Evolutionary conservation across 768 basidiomycete genomes (phyloP), one percentile per base, ranked within the genome.

Genomic region (Crassisporium funariophilum): DNA sequence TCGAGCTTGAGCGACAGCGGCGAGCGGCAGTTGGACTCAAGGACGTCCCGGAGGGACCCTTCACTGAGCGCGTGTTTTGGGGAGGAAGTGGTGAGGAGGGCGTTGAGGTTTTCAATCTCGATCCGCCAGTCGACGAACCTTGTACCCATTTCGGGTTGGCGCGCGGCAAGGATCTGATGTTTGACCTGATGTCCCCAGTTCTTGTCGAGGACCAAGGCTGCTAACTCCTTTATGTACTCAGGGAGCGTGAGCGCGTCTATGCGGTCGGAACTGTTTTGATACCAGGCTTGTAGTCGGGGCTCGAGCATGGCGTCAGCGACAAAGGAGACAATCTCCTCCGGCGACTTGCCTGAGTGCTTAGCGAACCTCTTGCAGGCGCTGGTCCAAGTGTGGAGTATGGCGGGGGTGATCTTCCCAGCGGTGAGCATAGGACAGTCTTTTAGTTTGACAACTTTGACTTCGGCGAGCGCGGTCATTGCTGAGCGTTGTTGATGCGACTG

Each of bases 381-480:
- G 4, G 37, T 20, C 56, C 56, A 58, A 12, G 47, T 9, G 16
- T 58, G 50, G 11, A 56, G 34, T 15, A 52, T 21, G 4, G 43
- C 23, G 19, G 52, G 52, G 13, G 16, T 40, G 37, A 58, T 41
- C 8, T 34, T 27, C 2, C 57, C 55, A 2, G 51, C 52, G n/a
- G 58, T 54, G 20, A 57, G 47, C 16, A 42, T 40, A 6, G 55
- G 58, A 22, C 53, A 54, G 17, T 59, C 55, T 46, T 57, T 59
- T 11, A 47, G 19, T 22, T 51, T 50, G 40, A 46, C 22, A 9
- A 40, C 23, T 16, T 13, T 15, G 36, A 56, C 46, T 10, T 44
- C 35, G 29, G 5, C n/a, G 29, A 29, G 13, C 7, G 27, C 10
- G 29, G 29, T 31, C 29, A 31, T 31, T 13, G 27, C 27, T 29